These are phyloP conservation scores for Schizophyllum amplum DNA, from an alignment of 1,284 basidiomycete genomes.

Conservation along the genomic window DNA sequence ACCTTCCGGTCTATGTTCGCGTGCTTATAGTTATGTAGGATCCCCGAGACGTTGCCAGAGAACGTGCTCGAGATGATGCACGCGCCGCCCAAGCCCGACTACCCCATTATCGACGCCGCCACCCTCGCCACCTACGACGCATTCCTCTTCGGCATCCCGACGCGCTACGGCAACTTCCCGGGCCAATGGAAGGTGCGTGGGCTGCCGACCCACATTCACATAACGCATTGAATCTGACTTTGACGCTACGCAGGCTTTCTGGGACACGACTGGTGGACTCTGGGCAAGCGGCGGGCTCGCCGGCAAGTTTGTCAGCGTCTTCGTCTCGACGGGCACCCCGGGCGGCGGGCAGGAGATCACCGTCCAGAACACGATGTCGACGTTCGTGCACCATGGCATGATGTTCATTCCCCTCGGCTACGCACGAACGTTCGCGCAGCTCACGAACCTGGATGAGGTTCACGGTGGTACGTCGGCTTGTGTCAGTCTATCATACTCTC, in stretches of 20 bases:
- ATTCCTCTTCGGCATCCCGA: conserved; percentile 72
- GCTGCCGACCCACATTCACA: neutral
- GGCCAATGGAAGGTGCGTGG: conserved; percentile 57
- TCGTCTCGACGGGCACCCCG: conserved; percentile 57
- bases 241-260: conserved; percentile 53
- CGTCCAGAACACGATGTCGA: conserved; percentile 56
- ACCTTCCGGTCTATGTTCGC: neutral
- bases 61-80: conserved; percentile 74
- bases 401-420: conserved; percentile 78
- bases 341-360: conserved; percentile 76
- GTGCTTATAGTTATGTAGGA: conserved; percentile 29
- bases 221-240: too few species aligned
- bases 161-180: conserved; percentile 67
- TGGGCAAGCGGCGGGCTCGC: conserved; percentile 69
- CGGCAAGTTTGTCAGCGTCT: conserved; percentile 76
- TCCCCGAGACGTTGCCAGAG: conserved; percentile 79
- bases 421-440: conserved; percentile 42
- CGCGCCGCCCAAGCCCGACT: conserved; percentile 64
- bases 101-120: conserved; percentile 64
- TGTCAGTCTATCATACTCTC: conserved; percentile 1
- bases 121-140: conserved; percentile 63
- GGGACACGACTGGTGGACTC: conserved; percentile 73
- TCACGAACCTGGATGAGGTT: conserved; percentile 53
- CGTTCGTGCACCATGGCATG: conserved; percentile 74
- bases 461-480: conserved; percentile 52